Conservation (phyloP, 2,329 filamentous ascomycete species). For the Cordyceps tenuipes region DNA sequence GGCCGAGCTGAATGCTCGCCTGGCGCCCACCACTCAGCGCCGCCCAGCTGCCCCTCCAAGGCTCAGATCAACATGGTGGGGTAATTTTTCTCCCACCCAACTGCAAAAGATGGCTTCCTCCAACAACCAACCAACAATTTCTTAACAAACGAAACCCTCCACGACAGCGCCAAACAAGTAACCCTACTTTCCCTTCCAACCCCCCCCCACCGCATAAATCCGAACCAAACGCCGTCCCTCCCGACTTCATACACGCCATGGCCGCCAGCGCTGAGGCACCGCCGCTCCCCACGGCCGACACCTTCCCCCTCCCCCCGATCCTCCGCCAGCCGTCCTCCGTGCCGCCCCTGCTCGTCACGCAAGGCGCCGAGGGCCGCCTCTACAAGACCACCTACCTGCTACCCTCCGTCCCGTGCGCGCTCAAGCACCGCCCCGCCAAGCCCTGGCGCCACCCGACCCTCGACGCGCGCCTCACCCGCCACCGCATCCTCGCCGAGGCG, state of each 20-base stretch:
- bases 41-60: neutral
- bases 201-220: neutral
- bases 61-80: neutral
- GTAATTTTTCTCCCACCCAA: neutral
- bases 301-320: conserved; percentile 51
- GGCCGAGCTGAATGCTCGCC: neutral
- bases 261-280: neutral
- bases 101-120: neutral
- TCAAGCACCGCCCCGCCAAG: conserved; percentile 89
- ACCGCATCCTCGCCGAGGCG: conserved; percentile 82
- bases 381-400: conserved; percentile 78
- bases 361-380: conserved; percentile 92
- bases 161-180: neutral
- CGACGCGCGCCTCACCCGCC: conserved; percentile 76
- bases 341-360: conserved; percentile 65
- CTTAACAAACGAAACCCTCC: neutral
- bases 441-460: conserved; percentile 85
- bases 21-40: neutral
- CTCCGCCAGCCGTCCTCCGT: conserved; percentile 54
- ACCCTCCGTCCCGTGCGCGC: conserved; percentile 59
- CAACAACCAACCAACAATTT: neutral
- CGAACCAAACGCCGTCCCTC: neutral
- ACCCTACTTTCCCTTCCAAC: neutral
- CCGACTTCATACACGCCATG: neutral
- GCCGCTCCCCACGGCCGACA: conserved; percentile 13